Evolutionary conservation across 2,329 filamentous ascomycete genomes (phyloP).

Genomic region (Achaetomium macrosporum): DNA sequence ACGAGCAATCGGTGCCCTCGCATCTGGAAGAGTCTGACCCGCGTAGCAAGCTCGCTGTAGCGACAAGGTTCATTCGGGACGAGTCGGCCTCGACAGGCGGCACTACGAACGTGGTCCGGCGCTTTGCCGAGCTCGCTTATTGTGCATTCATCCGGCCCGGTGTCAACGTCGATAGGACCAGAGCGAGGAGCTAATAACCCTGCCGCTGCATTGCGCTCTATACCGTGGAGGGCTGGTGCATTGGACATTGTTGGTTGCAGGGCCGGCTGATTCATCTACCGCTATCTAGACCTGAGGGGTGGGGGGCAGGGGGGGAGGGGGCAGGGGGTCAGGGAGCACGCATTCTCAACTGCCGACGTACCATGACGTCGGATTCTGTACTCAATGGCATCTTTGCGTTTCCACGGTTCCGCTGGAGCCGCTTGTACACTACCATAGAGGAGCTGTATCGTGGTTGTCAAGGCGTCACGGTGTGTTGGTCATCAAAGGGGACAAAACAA

Average conservation of each 20-base stretch:
- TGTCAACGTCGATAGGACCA: slow-evolving; percentile 36
- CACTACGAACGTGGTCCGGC: slow-evolving; percentile 67
- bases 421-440: background rate
- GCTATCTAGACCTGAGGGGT: background rate
- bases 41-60: slow-evolving; percentile 61
- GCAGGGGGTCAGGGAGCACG: background rate
- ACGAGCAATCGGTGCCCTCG: slow-evolving; percentile 49
- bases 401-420: background rate
- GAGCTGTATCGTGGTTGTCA: background rate
- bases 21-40: slow-evolving; percentile 62
- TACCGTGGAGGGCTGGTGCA: too few relatives aligned
- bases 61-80: slow-evolving; percentile 62
- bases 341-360: too few relatives aligned
- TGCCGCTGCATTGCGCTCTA: background rate
- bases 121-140: slow-evolving; percentile 62
- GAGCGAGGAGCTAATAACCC: slow-evolving; percentile 29
- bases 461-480: background rate
- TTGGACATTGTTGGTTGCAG: background rate
- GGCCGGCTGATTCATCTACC: background rate
- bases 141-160: slow-evolving; percentile 53
- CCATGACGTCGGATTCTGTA: too few relatives aligned
- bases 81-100: slow-evolving; percentile 59
- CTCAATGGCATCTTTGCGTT: background rate
- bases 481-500: background rate
- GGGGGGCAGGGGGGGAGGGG: background rate